phyloP scores from a whole-genome alignment of 331 rosid genomes.

The Malus hybrid region DNA sequence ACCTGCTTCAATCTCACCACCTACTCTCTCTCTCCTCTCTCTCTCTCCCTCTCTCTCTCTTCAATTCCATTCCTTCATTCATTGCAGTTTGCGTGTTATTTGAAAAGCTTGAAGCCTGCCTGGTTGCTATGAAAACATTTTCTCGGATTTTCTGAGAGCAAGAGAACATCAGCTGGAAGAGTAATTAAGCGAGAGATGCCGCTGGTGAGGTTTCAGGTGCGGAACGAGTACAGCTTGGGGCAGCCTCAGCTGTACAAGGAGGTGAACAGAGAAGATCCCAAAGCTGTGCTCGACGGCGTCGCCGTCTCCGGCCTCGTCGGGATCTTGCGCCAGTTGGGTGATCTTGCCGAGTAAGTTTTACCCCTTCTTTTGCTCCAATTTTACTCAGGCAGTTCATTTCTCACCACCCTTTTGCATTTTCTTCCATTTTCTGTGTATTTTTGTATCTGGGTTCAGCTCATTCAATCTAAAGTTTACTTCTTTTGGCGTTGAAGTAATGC shows the following conservation, averaged over 20 bases:
- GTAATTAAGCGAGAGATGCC: conserved; percentile 47
- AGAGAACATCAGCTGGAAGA: neutral
- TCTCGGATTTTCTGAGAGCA: neutral
- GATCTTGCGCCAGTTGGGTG: conserved; percentile 95
- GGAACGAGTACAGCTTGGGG: conserved; percentile 70
- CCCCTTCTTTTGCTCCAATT: neutral
- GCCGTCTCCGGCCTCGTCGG: conserved; percentile 97
- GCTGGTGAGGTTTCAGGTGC: conserved; percentile 64
- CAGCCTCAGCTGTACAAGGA: conserved; percentile 62
- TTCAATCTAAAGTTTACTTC: neutral
- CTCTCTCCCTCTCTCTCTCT: no score
- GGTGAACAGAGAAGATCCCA: conserved; percentile 72
- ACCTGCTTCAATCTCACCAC: conserved; percentile 71
- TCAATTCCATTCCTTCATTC: conserved; percentile 11
- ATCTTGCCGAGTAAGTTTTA: conserved; percentile 82
- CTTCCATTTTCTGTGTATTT: neutral
- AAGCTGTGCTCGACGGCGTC: conserved; percentile 79
- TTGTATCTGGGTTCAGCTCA: conserved; percentile 1
- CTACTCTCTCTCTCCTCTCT: conserved; percentile 23
- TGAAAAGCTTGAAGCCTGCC: neutral
- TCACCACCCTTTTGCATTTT: neutral
- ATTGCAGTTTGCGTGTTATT: neutral
- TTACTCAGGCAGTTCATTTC: neutral
- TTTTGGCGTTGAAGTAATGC: neutral
- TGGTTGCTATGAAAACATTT: neutral